These are phyloP conservation scores for Ceratocystis smalleyi DNA, from an alignment of 2,329 filamentous ascomycete genomes.

Conservation along the genomic window DNA sequence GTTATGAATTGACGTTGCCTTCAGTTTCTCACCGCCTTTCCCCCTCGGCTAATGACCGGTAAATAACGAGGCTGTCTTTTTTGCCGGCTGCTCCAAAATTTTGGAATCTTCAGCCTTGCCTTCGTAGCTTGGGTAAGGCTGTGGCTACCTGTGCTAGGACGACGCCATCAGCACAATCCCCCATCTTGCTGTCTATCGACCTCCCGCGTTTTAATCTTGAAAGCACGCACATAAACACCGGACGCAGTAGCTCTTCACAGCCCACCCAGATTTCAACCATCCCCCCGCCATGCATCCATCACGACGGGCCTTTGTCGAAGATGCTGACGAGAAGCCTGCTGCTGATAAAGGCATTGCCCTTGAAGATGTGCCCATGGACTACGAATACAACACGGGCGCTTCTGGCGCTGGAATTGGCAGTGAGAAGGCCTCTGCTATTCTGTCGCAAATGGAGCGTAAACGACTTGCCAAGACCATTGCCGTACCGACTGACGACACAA, in stretches of 20 bases:
- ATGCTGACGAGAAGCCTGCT: slow-evolving; percentile 41
- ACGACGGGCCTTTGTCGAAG: slow-evolving; percentile 87
- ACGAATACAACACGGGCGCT: slow-evolving; percentile 67
- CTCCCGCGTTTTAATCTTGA: not conserved
- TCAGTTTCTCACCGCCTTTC: not conserved
- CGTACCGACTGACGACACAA: slow-evolving; percentile 84
- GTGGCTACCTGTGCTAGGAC: not conserved
- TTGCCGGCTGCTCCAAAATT: not conserved
- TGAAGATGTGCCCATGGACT: slow-evolving; percentile 47
- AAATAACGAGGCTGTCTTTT: not conserved
- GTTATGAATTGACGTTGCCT: not conserved
- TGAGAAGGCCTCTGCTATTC: slow-evolving; percentile 70
- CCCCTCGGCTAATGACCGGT: not conserved
- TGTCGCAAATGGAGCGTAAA: slow-evolving; percentile 83
- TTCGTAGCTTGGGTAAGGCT: not conserved
- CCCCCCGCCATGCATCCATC: slow-evolving; percentile 63
- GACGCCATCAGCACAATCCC: too few relatives aligned
- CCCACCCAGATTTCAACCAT: not conserved
- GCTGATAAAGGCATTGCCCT: slow-evolving; percentile 29
- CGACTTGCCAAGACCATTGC: slow-evolving; percentile 74
- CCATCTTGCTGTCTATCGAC: not conserved
- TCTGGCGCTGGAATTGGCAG: slow-evolving; percentile 50
- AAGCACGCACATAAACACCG: not conserved
- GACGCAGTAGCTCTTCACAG: not conserved
- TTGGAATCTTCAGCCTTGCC: not conserved